A percentile compares a stretch with the other conserved stretches of the same genome.
These are phyloP conservation scores for Aspergillus bombycis DNA, from an alignment of 2,329 filamentous ascomycete genomes.

Conservation along the genomic window DNA sequence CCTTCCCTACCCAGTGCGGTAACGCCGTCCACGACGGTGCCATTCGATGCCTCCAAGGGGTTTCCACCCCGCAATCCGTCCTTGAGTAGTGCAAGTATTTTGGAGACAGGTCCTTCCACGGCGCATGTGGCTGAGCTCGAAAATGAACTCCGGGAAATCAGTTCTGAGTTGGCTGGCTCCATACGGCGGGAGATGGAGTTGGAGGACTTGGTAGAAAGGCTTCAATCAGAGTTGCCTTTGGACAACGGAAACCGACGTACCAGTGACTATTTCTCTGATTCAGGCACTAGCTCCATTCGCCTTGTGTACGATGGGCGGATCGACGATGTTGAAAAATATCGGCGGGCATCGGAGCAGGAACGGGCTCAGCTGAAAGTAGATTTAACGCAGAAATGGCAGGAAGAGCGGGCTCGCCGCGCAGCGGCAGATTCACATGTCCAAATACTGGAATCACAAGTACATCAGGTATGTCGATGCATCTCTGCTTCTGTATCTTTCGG, in stretches of 20 bases:
- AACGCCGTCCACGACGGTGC: conserved; percentile 46
- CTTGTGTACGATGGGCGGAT: conserved; percentile 65
- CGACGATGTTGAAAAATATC: conserved; percentile 79
- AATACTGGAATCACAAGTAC: conserved; percentile 76
- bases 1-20: conserved; percentile 37
- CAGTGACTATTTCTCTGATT: conserved; percentile 98
- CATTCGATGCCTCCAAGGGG: conserved; percentile 55
- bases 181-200: conserved; percentile 95
- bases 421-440: conserved; percentile 83
- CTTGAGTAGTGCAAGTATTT: conserved; percentile 48
- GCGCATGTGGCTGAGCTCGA: conserved; percentile 82
- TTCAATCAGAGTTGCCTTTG: conserved; percentile 72
- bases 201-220: conserved; percentile 86
- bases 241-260: conserved; percentile 69
- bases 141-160: conserved; percentile 90
- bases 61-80: conserved; percentile 45
- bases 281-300: conserved; percentile 82
- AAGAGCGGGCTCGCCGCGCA: conserved; percentile 76
- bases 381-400: conserved; percentile 81
- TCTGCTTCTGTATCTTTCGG: not conserved
- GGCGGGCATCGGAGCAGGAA: conserved; percentile 85
- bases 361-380: conserved; percentile 84
- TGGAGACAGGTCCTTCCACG: conserved; percentile 50
- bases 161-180: conserved; percentile 85
- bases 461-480: conserved; percentile 53